Evolutionary conservation across 345 rosid species (phyloP).

Genomic region (Eucalyptus melliodora): DNA sequence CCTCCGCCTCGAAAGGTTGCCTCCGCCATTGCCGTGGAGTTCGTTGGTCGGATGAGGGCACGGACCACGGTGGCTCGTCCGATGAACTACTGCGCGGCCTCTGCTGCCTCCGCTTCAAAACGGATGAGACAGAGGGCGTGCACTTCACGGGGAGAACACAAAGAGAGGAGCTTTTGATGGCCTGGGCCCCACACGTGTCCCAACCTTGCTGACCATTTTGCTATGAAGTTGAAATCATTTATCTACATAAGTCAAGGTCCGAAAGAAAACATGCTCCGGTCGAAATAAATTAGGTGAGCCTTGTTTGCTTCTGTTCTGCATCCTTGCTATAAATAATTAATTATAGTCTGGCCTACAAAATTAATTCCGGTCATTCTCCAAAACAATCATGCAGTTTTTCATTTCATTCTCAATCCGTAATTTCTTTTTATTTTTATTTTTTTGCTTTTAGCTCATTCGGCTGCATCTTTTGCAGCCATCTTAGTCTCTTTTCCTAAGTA

Average conservation of each 20-base stretch:
- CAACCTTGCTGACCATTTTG: neutral
- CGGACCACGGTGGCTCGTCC: neutral
- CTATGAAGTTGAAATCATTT: neutral
- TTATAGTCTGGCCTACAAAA: neutral
- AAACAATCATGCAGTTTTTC: neutral
- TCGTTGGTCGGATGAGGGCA: neutral
- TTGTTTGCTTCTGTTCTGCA: neutral
- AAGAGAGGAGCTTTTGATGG: no score
- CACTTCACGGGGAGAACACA: neutral
- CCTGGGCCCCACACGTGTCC: no score
- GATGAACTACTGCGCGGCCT: accelerated
- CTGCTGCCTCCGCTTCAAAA: no score
- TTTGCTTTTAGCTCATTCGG: neutral
- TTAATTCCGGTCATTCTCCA: neutral
- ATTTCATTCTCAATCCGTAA: neutral
- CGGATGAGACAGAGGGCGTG: no score
- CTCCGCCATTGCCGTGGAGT: neutral
- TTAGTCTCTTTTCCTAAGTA: neutral
- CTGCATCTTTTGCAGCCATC: neutral
- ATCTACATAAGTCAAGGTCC: neutral
- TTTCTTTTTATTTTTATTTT: neutral
- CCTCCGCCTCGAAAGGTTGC: neutral
- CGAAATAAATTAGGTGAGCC: neutral
- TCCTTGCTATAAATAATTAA: neutral
- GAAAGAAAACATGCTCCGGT: neutral